Evolutionary conservation across 1,139 yeast genomes (phyloP), one percentile per base, ranked within the genome.

Genomic region (Magnusiomyces suaveolens): DNA sequence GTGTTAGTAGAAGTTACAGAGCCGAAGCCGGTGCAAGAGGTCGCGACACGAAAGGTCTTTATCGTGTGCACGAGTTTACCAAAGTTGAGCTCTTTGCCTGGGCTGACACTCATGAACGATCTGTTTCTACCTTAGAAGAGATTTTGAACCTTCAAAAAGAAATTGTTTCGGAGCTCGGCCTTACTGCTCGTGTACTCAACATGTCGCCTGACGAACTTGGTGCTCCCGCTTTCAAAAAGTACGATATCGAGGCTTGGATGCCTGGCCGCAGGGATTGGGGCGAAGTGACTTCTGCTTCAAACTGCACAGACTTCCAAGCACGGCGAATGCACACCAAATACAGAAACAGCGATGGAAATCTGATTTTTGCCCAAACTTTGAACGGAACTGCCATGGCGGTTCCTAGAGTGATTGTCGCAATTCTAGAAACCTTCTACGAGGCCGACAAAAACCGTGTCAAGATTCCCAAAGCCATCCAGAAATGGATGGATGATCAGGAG

Each of bases 11-110:
- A 61, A 82, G 96, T 58, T 94, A 83, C 66, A 76, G 99, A 60
- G 96, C 97, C 0, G 99, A 94, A 67, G 98, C 98, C 0, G 98
- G 98, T 1, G 94, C 98, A 1, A 78, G 96, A 57, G 99, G 99
- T 1, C 80, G 80, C 60, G 97, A 89, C 61, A 88, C 97, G 0
- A 82, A 83, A 63, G 99, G 99, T 0, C 73, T 94, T 1, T 94
- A 92, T 64, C 74, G 99, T 54, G 97, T 94, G 16, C 99, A 94
- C 65, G 99, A 94, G 70, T 94, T 94, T 67, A 87, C 96, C n/a
- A 94, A 94, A 66, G 95, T 92, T 0, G 99, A 94, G 68, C 72
- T 94, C 53, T 92, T 92, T 65, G 84, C 86, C 51, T 92, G 95
- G 85, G 55, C 67, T 70, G 62, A 63, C 21, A 72, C 75, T 1